Evolutionary conservation across 2,329 filamentous ascomycete genomes (phyloP).

Genomic region (Epicoccum nigrum): DNA sequence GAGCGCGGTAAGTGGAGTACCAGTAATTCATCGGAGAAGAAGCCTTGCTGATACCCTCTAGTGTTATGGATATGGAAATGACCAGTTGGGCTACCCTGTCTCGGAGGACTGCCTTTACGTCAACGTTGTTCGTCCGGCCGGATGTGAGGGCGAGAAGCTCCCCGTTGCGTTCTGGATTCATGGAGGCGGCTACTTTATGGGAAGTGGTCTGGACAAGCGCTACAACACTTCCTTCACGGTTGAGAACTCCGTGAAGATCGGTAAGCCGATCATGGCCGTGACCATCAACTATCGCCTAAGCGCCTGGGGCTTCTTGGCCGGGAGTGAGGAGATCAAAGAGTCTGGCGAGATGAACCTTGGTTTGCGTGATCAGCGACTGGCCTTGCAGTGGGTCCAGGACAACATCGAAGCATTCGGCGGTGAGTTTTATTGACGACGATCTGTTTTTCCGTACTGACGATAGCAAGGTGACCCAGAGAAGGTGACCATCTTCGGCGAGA

Average conservation of each 20-base stretch:
- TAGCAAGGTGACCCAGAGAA: constrained; percentile 46
- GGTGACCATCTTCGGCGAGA: constrained; percentile 55
- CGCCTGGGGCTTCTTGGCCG: constrained; percentile 68
- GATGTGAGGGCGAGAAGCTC: constrained; percentile 45
- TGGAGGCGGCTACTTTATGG: constrained; percentile 58
- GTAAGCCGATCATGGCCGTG: constrained; percentile 55
- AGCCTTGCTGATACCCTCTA: constrained; percentile 24
- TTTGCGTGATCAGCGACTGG: constrained; percentile 54
- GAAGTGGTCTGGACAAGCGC: constrained; percentile 59
- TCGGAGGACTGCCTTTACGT: constrained; percentile 58
- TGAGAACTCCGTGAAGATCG: constrained; percentile 53
- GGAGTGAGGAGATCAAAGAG: constrained; percentile 38
- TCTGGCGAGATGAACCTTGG: constrained; percentile 57
- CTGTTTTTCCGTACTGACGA: constrained; percentile 31
- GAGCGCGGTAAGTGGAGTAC: constrained; percentile 17
- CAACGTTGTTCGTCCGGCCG: constrained; percentile 57
- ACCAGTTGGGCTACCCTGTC: constrained; percentile 56
- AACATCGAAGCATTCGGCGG: constrained; percentile 54
- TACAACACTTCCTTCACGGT: constrained; percentile 59
- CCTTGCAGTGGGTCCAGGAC: constrained; percentile 53
- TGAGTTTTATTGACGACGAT: constrained; percentile 35
- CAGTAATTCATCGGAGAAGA: background rate
- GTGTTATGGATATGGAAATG: constrained; percentile 45
- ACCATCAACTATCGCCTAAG: constrained; percentile 60
- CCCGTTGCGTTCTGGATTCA: constrained; percentile 64